phyloP scores from a whole-genome alignment of 495 filamentous ascomycete species.

The Xylona heveae region DNA sequence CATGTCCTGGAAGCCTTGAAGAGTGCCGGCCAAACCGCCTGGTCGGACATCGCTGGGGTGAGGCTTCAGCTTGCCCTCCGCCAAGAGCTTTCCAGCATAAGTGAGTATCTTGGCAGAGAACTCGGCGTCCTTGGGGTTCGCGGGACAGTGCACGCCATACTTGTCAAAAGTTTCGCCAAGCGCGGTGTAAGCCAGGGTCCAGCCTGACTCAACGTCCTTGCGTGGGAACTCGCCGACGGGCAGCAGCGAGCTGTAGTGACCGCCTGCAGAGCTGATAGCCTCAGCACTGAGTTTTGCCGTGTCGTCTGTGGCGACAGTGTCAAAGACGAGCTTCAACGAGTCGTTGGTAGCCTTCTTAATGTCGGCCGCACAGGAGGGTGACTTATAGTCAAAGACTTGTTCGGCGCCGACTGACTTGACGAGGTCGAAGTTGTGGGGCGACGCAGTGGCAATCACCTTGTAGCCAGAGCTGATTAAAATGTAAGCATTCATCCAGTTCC shows the following conservation, averaged over 20 bases:
- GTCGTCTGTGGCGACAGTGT: slow-evolving; percentile 13
- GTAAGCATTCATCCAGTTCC: slow-evolving; percentile 5
- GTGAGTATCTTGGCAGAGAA: slow-evolving; percentile 1
- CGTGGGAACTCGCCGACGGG: slow-evolving; percentile 3
- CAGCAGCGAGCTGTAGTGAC: slow-evolving; percentile 11
- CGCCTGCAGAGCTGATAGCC: slow-evolving; percentile 13
- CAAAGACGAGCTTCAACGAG: slow-evolving; percentile 12
- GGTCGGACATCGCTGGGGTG: too few species aligned
- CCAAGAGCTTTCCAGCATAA: not conserved
- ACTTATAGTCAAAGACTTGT: slow-evolving; percentile 30
- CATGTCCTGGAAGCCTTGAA: slow-evolving; percentile 12
- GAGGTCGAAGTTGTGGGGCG: slow-evolving; percentile 28
- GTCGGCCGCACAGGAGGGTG: not conserved
- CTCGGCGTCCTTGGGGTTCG: not conserved
- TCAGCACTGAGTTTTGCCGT: slow-evolving; percentile 14
- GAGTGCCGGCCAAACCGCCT: slow-evolving; percentile 7
- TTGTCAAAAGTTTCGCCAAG: slow-evolving; percentile 14
- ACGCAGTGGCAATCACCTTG: slow-evolving; percentile 21
- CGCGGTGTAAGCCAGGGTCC: slow-evolving; percentile 13
- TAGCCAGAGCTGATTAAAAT: slow-evolving; percentile 11
- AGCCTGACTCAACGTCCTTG: slow-evolving; percentile 1
- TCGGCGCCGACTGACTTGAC: slow-evolving; percentile 28
- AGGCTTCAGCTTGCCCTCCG: slow-evolving; percentile 1
- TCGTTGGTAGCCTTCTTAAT: slow-evolving; percentile 14
- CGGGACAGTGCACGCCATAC: slow-evolving; percentile 4